Evolutionary conservation across 306 rosid species (phyloP).

Genomic region (Castanea crenata): DNA sequence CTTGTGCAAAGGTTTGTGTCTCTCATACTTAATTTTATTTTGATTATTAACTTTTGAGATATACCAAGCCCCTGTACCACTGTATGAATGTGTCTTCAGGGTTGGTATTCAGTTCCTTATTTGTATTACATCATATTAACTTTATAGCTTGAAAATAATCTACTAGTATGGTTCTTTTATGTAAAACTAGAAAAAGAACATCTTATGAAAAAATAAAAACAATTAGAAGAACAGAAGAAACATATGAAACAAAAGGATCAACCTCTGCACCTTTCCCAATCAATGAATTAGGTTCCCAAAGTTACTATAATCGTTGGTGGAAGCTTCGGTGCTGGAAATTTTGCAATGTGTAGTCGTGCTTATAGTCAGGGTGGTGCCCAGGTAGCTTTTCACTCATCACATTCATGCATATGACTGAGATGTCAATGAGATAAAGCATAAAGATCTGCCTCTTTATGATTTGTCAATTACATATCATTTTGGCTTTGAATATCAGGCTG

Average conservation of each 20-base stretch:
- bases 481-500: slow-evolving; percentile 58
- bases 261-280: slow-evolving; percentile 10
- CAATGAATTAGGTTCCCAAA: slow-evolving; percentile 75
- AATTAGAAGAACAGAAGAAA: neutral
- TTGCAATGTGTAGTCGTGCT: slow-evolving; percentile 99
- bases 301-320: slow-evolving; percentile 88
- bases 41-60: neutral
- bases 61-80: neutral
- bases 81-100: neutral
- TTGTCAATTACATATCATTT: neutral
- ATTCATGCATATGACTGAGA: neutral
- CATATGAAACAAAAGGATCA: neutral
- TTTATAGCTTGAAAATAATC: neutral
- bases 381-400: slow-evolving; percentile 39
- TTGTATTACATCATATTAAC: neutral
- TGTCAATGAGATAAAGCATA: neutral
- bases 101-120: neutral
- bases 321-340: slow-evolving; percentile 98
- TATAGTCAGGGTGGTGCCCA: slow-evolving; percentile 99
- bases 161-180: neutral
- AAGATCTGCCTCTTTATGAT: neutral
- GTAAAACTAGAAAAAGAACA: neutral
- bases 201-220: neutral
- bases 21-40: neutral
- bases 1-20: slow-evolving; percentile 85